These are phyloP conservation scores for Lagerstroemia speciosa DNA, from an alignment of 345 rosid genomes.

Conservation along the genomic window DNA sequence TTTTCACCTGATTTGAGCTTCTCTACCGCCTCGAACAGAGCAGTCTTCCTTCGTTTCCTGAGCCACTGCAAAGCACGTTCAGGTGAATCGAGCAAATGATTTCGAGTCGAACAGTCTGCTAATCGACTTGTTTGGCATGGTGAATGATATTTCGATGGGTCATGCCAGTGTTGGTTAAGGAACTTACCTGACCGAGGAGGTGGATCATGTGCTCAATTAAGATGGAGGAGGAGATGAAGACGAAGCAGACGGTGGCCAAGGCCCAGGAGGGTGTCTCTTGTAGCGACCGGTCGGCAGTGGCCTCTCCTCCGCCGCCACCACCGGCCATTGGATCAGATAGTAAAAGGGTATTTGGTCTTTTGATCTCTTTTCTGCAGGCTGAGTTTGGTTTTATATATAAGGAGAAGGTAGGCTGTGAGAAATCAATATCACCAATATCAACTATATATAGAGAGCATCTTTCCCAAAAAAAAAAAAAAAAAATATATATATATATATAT, in stretches of 20 bases:
- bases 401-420: no score
- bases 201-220: conserved; percentile 52
- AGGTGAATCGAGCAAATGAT: no score
- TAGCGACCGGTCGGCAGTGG: conserved; percentile 30
- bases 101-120: neutral
- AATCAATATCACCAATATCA: no score
- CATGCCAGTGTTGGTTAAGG: no score
- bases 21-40: conserved; percentile 55
- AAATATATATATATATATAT: no score
- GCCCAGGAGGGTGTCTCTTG: conserved; percentile 77
- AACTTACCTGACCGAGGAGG: conserved; percentile 41
- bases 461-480: no score
- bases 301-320: conserved; percentile 4
- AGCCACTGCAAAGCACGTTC: conserved; percentile 49
- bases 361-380: neutral
- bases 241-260: conserved; percentile 54
- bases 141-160: no score
- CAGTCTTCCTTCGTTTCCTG: conserved; percentile 37
- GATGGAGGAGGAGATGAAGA: conserved; percentile 48
- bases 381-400: neutral
- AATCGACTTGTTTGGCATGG: neutral
- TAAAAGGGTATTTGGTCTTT: neutral
- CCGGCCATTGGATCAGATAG: conserved; percentile 3
- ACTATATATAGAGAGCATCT: no score
- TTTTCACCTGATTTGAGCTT: conserved; percentile 56